Percentiles rank a stretch among this genome's conserved stretches.
These are phyloP conservation scores for Puccinia novopanici DNA, from an alignment of 1,284 basidiomycete species.

Conservation along the genomic window DNA sequence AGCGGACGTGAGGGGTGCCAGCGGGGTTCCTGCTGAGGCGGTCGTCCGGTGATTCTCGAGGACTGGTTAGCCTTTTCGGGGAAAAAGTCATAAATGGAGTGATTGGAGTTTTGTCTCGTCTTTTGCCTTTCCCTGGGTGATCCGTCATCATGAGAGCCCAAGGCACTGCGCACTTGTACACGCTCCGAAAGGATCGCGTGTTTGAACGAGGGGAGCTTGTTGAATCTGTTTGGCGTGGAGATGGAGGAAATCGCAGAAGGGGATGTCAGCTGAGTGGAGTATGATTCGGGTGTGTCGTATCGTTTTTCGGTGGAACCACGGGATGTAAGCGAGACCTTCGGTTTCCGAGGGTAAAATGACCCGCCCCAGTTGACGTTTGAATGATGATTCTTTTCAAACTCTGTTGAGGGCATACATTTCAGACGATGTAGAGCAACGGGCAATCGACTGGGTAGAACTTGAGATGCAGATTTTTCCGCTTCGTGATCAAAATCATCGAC, in stretches of 20 bases:
- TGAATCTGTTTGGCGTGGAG: too few species aligned
- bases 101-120: background rate
- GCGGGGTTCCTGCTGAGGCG: background rate
- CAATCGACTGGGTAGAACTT: background rate
- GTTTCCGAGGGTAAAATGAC: background rate
- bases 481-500: background rate
- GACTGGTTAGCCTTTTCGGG: too few species aligned
- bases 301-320: background rate
- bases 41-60: background rate
- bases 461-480: background rate
- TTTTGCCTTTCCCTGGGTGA: background rate
- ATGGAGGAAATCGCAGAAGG: background rate
- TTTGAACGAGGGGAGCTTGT: background rate
- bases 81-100: background rate
- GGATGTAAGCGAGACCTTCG: background rate
- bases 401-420: background rate
- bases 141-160: background rate
- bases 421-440: constrained; percentile 11
- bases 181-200: background rate
- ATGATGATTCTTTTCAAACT: background rate
- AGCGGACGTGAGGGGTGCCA: background rate
- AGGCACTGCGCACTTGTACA: too few species aligned
- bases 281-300: constrained; percentile 23
- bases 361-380: too few species aligned
- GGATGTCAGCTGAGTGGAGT: constrained; percentile 1